Base-by-base conservation (phyloP, 371 early-diverging fungal genomes). In the Capillidium heterosporum region DNA sequence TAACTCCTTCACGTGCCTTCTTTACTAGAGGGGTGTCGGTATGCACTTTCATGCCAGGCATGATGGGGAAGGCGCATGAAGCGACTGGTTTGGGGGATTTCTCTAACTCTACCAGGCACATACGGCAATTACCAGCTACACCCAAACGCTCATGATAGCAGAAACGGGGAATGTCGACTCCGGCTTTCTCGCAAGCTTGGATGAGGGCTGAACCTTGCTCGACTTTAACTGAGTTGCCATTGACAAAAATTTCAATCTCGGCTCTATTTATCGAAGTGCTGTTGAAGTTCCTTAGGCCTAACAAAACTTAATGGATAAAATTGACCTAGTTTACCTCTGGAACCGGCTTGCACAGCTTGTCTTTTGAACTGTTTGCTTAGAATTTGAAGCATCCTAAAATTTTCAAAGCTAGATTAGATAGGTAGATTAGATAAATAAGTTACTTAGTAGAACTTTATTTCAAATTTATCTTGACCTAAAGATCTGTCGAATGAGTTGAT, bases 111-210 rank as follows among this genome's bases (percentile, higher is more conserved):
- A 96, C 95, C 57, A 96, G 79, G 66, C 97, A 96, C 96, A 96
- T 95, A 70, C 97, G 88, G 70, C 97, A 96, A 80, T 96, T 96
- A 67, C 97, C 97, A 24, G 97, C 97, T 56, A 96, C 80, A 27
- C 89, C 82, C 51, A 96, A 80, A 55, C 95, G 88, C 64, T 70
- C 95, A 71, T 96, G 97, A 74, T 95, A 92, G 70, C 96, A 95
- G 77, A 95, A 96, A 32, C 96, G 83, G 40, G 95, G 95, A 64
- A 96, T 90, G 64, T 82, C 80, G 56, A 77, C 83, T 47, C 87
- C 87, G 42, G 85, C 88, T 68, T 83, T 78, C 61, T 95, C 97
- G 63, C 92, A 91, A 21, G 97, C 97, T 74, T 96, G 95, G 70
- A 96, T 96, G 54, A 92, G 74, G 26, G 97, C 93, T 19, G 91